phyloP scores from a whole-genome alignment of 768 basidiomycete genomes.

The Tulasnella sp. region DNA sequence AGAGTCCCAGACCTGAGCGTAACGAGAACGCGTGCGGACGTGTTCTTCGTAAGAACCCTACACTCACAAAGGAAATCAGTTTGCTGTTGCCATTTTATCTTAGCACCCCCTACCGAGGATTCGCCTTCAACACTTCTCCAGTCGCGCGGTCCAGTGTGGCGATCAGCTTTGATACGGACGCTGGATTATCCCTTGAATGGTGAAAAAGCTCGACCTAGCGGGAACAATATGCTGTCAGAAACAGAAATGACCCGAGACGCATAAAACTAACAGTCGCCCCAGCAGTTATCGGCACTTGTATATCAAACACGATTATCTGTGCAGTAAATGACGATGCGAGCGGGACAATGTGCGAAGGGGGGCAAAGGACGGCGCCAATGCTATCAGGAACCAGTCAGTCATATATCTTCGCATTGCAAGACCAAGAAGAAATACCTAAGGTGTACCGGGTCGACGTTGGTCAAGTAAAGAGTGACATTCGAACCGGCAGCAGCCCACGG shows the following conservation, averaged over 20 bases:
- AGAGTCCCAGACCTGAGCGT: slow-evolving; percentile 50
- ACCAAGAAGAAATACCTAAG: slow-evolving; percentile 31
- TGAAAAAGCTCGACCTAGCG: slow-evolving; percentile 82
- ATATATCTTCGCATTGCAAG: neutral
- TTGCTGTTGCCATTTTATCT: neutral
- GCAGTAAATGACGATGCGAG: slow-evolving; percentile 71
- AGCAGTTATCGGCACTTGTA: slow-evolving; percentile 75
- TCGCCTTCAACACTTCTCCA: slow-evolving; percentile 61
- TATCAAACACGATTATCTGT: slow-evolving; percentile 88
- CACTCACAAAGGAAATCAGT: neutral
- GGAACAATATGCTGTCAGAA: neutral
- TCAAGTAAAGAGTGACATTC: slow-evolving; percentile 78
- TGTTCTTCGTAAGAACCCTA: slow-evolving; percentile 78
- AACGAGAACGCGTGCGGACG: slow-evolving; percentile 79
- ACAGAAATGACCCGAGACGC: neutral
- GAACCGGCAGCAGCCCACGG: slow-evolving; percentile 87
- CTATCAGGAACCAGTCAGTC: slow-evolving; percentile 24
- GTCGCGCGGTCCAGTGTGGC: slow-evolving; percentile 67
- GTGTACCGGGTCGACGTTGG: slow-evolving; percentile 75
- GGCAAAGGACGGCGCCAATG: slow-evolving; percentile 85
- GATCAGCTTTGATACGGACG: slow-evolving; percentile 72
- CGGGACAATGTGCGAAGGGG: slow-evolving; percentile 57
- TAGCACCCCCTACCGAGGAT: slow-evolving; percentile 55
- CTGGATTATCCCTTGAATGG: slow-evolving; percentile 87
- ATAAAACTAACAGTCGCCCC: slow-evolving; percentile 56